Evolutionary conservation across 345 rosid genomes (phyloP).

Genomic region (Psidium friedrichsthalianum): DNA sequence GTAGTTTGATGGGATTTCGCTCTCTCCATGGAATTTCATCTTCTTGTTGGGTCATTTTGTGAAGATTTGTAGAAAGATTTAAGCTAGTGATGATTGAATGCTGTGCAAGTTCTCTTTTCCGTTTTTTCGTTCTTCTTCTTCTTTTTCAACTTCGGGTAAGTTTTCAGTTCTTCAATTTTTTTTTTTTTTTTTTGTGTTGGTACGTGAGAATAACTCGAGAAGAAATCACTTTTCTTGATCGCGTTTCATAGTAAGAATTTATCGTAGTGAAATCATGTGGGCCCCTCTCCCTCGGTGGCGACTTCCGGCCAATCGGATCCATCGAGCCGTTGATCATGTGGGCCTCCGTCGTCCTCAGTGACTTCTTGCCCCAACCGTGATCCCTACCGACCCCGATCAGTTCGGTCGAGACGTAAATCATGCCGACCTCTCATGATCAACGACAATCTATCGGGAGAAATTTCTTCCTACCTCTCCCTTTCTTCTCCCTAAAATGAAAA

Average conservation of each 20-base stretch:
- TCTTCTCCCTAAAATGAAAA: not conserved
- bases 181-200: no score
- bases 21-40: not conserved
- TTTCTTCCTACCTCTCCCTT: not conserved
- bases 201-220: not conserved
- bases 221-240: not conserved
- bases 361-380: not conserved
- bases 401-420: not conserved
- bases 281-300: not conserved
- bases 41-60: not conserved
- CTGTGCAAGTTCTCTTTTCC: not conserved
- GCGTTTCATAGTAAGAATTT: not conserved
- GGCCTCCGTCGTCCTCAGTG: not conserved
- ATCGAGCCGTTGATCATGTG: not conserved
- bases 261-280: no score
- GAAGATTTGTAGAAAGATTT: not conserved
- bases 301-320: not conserved
- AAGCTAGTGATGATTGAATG: not conserved
- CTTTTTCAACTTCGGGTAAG: not conserved
- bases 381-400: not conserved
- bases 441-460: accelerated
- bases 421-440: not conserved
- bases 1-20: not conserved
- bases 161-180: not conserved
- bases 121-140: not conserved